Conservation (phyloP, 1,139 yeast species). For the Geotrichum aggregatum region DNA sequence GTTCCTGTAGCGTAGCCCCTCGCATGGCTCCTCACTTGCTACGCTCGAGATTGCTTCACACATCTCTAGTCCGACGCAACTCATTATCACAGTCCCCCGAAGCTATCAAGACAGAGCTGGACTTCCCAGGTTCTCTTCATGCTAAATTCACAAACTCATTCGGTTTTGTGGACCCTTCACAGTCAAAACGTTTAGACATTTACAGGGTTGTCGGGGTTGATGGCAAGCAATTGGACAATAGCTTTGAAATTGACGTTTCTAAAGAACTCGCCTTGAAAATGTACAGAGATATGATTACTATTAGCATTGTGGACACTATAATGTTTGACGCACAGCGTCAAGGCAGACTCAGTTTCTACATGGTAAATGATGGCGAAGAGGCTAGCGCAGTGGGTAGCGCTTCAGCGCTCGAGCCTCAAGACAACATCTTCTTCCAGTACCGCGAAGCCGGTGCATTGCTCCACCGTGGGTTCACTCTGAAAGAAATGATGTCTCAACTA, state of each 20-base stretch:
- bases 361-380: constrained; percentile 42
- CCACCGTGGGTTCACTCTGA: constrained; percentile 37
- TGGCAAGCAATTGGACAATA: constrained; percentile 33
- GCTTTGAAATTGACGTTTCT: constrained; percentile 30
- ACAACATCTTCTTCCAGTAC: constrained; percentile 37
- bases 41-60: not conserved
- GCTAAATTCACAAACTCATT: constrained; percentile 31
- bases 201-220: constrained; percentile 35
- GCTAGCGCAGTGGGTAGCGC: constrained; percentile 39
- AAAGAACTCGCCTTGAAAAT: constrained; percentile 32
- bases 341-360: constrained; percentile 39
- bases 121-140: constrained; percentile 36
- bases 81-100: constrained; percentile 29
- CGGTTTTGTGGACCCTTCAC: constrained; percentile 29
- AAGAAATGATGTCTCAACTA: constrained; percentile 38
- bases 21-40: not conserved
- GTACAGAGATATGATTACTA: constrained; percentile 38
- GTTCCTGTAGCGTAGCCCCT: not conserved
- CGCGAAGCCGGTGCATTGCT: constrained; percentile 38
- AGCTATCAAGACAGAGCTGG: constrained; percentile 30
- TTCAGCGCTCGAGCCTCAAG: constrained; percentile 37
- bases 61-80: not conserved
- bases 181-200: constrained; percentile 30
- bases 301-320: constrained; percentile 35
- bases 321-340: constrained; percentile 42